Evolutionary conservation across 2,329 filamentous ascomycete species (phyloP), one percentile per base, ranked within the genome.

Genomic region (Hymenoscyphus fructigenus): DNA sequence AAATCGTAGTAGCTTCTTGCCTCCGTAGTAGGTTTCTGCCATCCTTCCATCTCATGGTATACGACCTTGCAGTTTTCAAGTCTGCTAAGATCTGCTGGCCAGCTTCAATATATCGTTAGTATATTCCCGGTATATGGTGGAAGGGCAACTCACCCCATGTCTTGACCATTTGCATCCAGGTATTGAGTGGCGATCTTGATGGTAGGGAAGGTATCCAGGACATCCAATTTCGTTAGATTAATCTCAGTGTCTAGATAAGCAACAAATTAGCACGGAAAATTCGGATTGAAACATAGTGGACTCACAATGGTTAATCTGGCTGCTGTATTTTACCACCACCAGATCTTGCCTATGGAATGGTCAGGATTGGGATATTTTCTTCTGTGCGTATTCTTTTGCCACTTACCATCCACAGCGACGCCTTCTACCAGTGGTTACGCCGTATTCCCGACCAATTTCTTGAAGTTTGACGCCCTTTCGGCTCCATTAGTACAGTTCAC

Each of bases 101-200:
- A 61, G 20, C 59, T 61, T 20, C 10, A 60, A 53, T 20, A 10
- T 20, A 2, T 17, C 5, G 59, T 60, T 20, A 60, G 59, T 4
- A 34, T 32, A 5, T 17, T 34, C 9, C 17, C 9, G 12, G 14
- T 14, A 14, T 20, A 32, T 36, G 20, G 34, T 12, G 26, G 17
- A n/a, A 50, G 17, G 32, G 14, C 3, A 55, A 36, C 56, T 56
- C 50, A 63, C 61, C 47, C 59, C 59, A 61, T 61, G 12, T 61
- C 59, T 15, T 44, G 10, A 1, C 59, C 59, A 14, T 56, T 28
- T 10, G 36, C 59, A 20, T 61, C 59, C 3, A 82, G 83, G 79
- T 96, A 96, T 1, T 85, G 87, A 15, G 90, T 85, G 20, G 90
- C 90, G 60, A 91, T 82, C 76, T 93, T 91, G 78, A 96, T 84